These are phyloP conservation scores for Coemansia sp. DNA, from an alignment of 192 early-diverging fungal genomes.

Conservation along the genomic window DNA sequence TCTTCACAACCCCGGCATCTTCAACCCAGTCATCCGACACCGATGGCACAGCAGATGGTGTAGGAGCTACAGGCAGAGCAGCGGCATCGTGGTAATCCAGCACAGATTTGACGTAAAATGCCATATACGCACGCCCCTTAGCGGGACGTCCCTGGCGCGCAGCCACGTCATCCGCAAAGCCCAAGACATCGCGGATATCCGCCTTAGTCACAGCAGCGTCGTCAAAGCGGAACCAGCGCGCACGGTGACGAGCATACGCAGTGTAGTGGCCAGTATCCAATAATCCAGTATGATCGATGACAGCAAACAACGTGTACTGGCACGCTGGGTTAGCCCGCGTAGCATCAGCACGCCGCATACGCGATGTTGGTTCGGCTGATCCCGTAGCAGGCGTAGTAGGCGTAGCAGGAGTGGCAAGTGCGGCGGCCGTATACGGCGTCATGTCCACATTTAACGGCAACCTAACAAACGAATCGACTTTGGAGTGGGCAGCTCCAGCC, in stretches of 20 bases:
- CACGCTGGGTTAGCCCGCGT: conserved; percentile 65
- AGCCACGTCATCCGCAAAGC: conserved; percentile 55
- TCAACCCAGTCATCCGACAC: background rate
- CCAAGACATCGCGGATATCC: conserved; percentile 72
- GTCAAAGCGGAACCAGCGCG: conserved; percentile 89
- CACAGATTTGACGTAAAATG: conserved; percentile 77
- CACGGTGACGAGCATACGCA: conserved; percentile 74
- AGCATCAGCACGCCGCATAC: conserved; percentile 35
- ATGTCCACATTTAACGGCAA: conserved; percentile 88
- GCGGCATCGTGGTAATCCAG: conserved; percentile 63
- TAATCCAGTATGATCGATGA: conserved; percentile 88
- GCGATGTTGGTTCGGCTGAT: conserved; percentile 38
- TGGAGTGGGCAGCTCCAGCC: conserved; percentile 45
- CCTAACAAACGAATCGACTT: conserved; percentile 86
- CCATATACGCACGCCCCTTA: conserved; percentile 74
- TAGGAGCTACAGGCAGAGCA: background rate
- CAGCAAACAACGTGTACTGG: conserved; percentile 85
- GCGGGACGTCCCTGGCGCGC: conserved; percentile 51
- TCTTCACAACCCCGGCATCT: background rate
- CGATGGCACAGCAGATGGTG: background rate
- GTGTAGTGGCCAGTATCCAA: conserved; percentile 97
- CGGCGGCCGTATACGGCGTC: conserved; percentile 82
- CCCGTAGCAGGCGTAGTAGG: conserved; percentile 28
- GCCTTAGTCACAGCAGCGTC: conserved; percentile 77
- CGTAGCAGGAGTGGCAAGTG: conserved; percentile 49